These are phyloP conservation scores for cucumber (Cucumis sativus) DNA, from an alignment of 306 rosid genomes.

Conservation along the genomic window DNA sequence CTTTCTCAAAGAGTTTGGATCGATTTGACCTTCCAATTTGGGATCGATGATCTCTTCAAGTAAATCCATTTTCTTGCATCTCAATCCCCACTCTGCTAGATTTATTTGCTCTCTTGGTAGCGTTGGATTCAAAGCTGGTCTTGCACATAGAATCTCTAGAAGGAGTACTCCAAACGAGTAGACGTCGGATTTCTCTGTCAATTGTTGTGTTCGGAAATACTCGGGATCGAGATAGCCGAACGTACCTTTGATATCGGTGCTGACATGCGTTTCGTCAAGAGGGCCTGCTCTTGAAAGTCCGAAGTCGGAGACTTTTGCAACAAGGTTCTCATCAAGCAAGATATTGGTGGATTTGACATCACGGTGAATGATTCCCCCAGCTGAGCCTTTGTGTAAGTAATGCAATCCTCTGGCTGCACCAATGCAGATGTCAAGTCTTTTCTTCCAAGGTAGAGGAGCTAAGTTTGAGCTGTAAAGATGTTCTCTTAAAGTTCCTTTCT, in stretches of 20 bases:
- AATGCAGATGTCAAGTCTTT: slow-evolving; percentile 13
- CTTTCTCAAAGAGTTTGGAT: slow-evolving; percentile 33
- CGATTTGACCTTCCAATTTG: slow-evolving; percentile 19
- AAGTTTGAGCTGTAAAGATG: slow-evolving; percentile 24
- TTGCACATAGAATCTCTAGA: slow-evolving; percentile 15
- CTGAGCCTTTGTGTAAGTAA: neutral
- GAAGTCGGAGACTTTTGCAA: slow-evolving; percentile 37
- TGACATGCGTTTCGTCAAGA: slow-evolving; percentile 32
- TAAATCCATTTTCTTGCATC: slow-evolving; percentile 30
- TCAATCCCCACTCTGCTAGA: slow-evolving; percentile 41
- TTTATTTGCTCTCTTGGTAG: slow-evolving; percentile 38
- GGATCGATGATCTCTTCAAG: slow-evolving; percentile 37
- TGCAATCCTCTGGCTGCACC: neutral
- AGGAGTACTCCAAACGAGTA: neutral
- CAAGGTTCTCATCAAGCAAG: neutral
- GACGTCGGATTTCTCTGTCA: neutral
- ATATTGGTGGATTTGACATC: neutral
- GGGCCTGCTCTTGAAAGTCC: slow-evolving; percentile 36
- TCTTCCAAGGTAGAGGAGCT: slow-evolving; percentile 37
- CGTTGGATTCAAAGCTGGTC: slow-evolving; percentile 25
- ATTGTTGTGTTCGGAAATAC: slow-evolving; percentile 24
- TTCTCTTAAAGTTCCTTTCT: slow-evolving; percentile 40
- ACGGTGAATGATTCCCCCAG: neutral
- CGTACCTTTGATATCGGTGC: slow-evolving; percentile 40
- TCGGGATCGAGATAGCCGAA: slow-evolving; percentile 49